Evolutionary conservation across 345 rosid species (phyloP).

Genomic region (Gynandropsis gynandra): DNA sequence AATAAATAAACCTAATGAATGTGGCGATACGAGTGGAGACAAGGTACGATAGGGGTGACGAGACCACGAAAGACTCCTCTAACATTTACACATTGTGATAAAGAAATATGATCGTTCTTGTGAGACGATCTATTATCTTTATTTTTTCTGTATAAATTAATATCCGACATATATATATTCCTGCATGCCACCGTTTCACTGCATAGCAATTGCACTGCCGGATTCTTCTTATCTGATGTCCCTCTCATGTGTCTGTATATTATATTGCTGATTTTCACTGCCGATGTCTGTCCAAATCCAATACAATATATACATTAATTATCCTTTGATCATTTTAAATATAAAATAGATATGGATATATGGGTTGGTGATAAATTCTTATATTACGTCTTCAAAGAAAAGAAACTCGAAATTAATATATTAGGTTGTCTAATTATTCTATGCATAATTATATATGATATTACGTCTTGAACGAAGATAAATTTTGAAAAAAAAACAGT

Average conservation of each 20-base stretch:
- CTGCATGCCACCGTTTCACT: conserved; percentile 34
- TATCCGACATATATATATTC: conserved; percentile 27
- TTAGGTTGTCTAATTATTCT: too few species aligned
- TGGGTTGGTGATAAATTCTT: neutral
- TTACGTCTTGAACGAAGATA: too few species aligned
- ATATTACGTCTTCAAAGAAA: too few species aligned
- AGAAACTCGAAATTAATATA: too few species aligned
- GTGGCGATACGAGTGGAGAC: conserved; percentile 20
- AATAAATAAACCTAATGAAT: too few species aligned
- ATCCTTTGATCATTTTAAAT: neutral
- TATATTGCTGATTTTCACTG: conserved; percentile 32
- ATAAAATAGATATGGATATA: neutral
- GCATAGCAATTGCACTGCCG: conserved; percentile 29
- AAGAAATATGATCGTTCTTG: conserved; percentile 5
- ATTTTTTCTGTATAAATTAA: conserved; percentile 15
- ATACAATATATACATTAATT: neutral
- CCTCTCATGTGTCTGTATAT: conserved; percentile 27
- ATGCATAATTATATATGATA: too few species aligned
- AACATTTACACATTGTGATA: conserved; percentile 32
- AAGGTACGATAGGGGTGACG: conserved; percentile 29
- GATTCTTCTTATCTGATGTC: conserved; percentile 25
- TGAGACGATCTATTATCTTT: neutral
- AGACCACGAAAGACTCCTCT: conserved; percentile 24
- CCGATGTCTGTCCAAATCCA: conserved; percentile 28
- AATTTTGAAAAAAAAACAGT: too few species aligned